These are phyloP conservation scores for Penicillium psychrofluorescens DNA, from an alignment of 495 filamentous ascomycete genomes.

Conservation along the genomic window DNA sequence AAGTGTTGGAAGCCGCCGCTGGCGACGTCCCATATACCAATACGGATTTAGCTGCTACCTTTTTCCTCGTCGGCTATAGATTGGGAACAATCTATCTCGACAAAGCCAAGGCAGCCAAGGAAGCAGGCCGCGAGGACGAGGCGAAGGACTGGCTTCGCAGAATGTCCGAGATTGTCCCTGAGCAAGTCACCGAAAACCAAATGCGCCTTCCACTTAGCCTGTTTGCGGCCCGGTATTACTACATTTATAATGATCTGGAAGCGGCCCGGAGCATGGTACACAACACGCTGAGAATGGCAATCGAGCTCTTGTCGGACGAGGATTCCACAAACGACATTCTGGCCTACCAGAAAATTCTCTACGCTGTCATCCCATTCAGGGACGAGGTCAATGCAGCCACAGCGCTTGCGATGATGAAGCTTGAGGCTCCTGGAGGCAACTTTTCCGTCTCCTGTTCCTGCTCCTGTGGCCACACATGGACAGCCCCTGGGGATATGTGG, in stretches of 20 bases:
- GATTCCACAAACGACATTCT: constrained; percentile 4
- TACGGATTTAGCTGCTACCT: background rate
- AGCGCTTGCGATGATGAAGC: constrained; percentile 2
- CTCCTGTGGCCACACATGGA: background rate
- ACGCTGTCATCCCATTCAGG: constrained; percentile 1
- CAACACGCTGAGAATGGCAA: constrained; percentile 2
- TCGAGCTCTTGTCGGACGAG: constrained; percentile 6
- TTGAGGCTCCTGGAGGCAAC: background rate
- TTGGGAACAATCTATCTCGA: background rate
- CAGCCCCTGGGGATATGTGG: constrained; percentile 3
- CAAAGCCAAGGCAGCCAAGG: background rate
- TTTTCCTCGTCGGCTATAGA: background rate
- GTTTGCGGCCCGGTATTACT: constrained; percentile 2
- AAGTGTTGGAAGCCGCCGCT: background rate
- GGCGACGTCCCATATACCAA: background rate
- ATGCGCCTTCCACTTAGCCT: constrained; percentile 1
- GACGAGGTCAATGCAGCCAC: constrained; percentile 2
- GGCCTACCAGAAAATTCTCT: constrained; percentile 3
- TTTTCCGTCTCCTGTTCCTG: background rate
- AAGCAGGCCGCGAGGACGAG: background rate
- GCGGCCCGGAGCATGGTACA: background rate
- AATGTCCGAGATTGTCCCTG: background rate
- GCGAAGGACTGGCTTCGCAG: background rate
- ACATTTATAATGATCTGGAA: background rate
- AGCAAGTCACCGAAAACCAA: constrained; percentile 2